Evolutionary conservation across 2,329 filamentous ascomycete genomes (phyloP), one percentile per base, ranked within the genome.

Genomic region (Aspergillus chevalieri): DNA sequence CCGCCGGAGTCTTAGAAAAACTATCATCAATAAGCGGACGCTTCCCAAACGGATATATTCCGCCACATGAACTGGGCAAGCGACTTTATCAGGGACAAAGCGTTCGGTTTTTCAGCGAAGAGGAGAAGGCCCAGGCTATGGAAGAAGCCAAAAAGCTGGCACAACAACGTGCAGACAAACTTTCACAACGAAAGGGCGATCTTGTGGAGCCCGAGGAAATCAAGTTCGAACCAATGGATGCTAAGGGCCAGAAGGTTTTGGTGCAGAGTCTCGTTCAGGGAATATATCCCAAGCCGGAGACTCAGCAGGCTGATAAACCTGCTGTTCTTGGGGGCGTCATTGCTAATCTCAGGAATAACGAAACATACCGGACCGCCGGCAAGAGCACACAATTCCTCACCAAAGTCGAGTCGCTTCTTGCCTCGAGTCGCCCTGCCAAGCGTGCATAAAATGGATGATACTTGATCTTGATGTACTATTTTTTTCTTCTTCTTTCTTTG

Each of bases 301-400:
- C 50, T 8, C 30, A 53, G n/a, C 43, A 52, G 38, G 46, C 47
- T 24, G 53, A 48, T 14, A 59, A 64, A 33, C 55, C 54, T 19
- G 56, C 65, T 19, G 52, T 70, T 14, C 43, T 71, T 38, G 57
- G 55, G 15, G 61, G 66, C 44, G 62, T 73, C 36, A 39, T 62
- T 19, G 66, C 59, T 47, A 68, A 67, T 49, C 60, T 73, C 21
- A 55, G 59, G n/a, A 72, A 69, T 47, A 74, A 74, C 45, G 62
- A 63, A 41, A 73, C 69, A 12, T 74, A 72, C 56, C 62, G 65
- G n/a, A 61, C 59, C 14, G 50, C 61, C 7, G 61, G 63, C 15
- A 70, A 73, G 51, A 63, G 58, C 36, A 59, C 62, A 4, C 58
- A 66, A 41, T 69, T 74, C 46, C 53, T 73, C 52, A 52, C 59